Evolutionary conservation across 2,329 filamentous ascomycete species (phyloP).

Genomic region (Colletotrichum cuscutae): DNA sequence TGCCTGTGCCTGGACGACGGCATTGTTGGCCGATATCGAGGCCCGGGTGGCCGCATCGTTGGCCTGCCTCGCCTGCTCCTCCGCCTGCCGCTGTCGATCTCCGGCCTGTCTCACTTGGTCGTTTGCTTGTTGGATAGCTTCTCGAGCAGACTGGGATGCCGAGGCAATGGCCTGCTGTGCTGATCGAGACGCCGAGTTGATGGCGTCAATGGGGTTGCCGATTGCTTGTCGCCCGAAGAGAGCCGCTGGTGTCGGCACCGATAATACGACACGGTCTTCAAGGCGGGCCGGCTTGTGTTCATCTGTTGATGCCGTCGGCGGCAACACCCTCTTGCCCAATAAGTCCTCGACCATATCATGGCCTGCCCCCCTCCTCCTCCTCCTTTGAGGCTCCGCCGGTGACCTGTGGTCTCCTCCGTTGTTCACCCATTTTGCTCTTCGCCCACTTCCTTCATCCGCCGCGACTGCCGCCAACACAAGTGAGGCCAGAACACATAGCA

Average conservation of each 20-base stretch:
- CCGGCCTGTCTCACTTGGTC: slow-evolving; percentile 39
- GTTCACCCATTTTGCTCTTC: slow-evolving; percentile 14
- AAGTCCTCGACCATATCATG: neutral
- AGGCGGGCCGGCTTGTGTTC: slow-evolving; percentile 16
- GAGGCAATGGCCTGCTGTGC: slow-evolving; percentile 33
- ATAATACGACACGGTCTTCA: slow-evolving; percentile 28
- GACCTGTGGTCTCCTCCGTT: slow-evolving; percentile 1
- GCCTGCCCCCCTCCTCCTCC: neutral
- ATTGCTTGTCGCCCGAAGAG: slow-evolving; percentile 24
- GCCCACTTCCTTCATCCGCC: slow-evolving; percentile 3
- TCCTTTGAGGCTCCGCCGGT: slow-evolving; percentile 15
- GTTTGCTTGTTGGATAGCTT: slow-evolving; percentile 40
- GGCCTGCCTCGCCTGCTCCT: slow-evolving; percentile 37
- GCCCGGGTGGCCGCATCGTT: slow-evolving; percentile 39
- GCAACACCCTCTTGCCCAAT: slow-evolving; percentile 1
- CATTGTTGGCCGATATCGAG: slow-evolving; percentile 38
- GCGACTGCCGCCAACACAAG: slow-evolving; percentile 1
- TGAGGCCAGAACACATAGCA: slow-evolving; percentile 10
- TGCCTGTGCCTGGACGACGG: slow-evolving; percentile 35
- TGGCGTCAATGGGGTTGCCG: slow-evolving; percentile 26
- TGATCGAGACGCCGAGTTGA: slow-evolving; percentile 29
- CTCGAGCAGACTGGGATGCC: slow-evolving; percentile 29
- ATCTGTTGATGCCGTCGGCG: slow-evolving; percentile 23
- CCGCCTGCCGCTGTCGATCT: slow-evolving; percentile 38
- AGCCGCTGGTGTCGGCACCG: slow-evolving; percentile 24